phyloP scores from a whole-genome alignment of 169 alveolate species.

The Cryptosporidium andersoni region DNA sequence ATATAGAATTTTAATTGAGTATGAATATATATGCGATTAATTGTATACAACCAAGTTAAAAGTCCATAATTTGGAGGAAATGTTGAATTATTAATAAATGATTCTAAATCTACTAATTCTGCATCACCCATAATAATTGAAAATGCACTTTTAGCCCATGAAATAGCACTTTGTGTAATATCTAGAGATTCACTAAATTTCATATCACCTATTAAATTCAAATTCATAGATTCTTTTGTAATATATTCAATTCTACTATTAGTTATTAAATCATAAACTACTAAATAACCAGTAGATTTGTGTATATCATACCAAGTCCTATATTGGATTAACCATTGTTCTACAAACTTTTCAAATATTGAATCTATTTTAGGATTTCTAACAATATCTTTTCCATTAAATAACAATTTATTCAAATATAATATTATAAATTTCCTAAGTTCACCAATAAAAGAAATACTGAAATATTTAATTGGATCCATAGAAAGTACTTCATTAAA shows the following conservation, averaged over 20 bases:
- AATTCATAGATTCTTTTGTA: slow-evolving; percentile 11
- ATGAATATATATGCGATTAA: slow-evolving; percentile 42
- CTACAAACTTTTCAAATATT: slow-evolving; percentile 46
- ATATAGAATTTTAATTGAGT: slow-evolving; percentile 5
- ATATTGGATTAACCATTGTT: slow-evolving; percentile 26
- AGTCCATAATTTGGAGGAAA: slow-evolving; percentile 56
- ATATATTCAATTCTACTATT: slow-evolving; percentile 9
- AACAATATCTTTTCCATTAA: slow-evolving; percentile 8
- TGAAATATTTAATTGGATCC: slow-evolving; percentile 18
- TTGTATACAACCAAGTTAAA: slow-evolving; percentile 38
- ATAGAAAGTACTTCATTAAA: slow-evolving; percentile 9
- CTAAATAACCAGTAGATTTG: background rate
- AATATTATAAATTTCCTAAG: slow-evolving; percentile 6
- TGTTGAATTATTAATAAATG: slow-evolving; percentile 22
- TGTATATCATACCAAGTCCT: slow-evolving; percentile 44
- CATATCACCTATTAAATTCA: slow-evolving; percentile 4
- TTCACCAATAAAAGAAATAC: slow-evolving; percentile 20
- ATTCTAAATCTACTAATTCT: slow-evolving; percentile 17
- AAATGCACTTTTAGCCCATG: slow-evolving; percentile 62
- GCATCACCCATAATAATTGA: slow-evolving; percentile 13
- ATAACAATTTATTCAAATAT: slow-evolving; percentile 2
- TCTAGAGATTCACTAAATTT: slow-evolving; percentile 1
- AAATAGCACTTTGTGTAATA: slow-evolving; percentile 32
- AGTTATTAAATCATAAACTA: slow-evolving; percentile 22
- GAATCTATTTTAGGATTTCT: slow-evolving; percentile 26